These are phyloP conservation scores for Abrus pulchellus DNA, from an alignment of 306 rosid genomes.

Conservation along the genomic window DNA sequence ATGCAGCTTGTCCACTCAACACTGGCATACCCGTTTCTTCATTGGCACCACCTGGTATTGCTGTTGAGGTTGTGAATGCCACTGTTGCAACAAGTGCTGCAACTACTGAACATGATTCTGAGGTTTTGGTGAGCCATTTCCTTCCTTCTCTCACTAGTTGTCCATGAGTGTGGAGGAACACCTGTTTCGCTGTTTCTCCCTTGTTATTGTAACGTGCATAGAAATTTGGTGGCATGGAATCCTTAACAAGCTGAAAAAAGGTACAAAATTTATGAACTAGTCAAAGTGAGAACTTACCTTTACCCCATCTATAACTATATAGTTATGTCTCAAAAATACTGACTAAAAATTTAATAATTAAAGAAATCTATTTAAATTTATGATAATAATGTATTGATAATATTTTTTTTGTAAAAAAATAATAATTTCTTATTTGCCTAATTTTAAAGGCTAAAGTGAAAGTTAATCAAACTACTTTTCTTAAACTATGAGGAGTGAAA, in stretches of 20 bases:
- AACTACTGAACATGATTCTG: slow-evolving; percentile 58
- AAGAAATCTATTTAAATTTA: too few species aligned
- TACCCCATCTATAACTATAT: background rate
- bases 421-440: too few species aligned
- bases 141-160: slow-evolving; percentile 43
- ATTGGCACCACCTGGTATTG: slow-evolving; percentile 56
- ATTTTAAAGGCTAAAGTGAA: too few species aligned
- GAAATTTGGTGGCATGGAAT: slow-evolving; percentile 49
- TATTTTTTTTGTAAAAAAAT: too few species aligned
- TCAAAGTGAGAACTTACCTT: background rate
- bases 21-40: slow-evolving; percentile 41
- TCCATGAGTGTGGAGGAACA: slow-evolving; percentile 42
- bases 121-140: slow-evolving; percentile 55
- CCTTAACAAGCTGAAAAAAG: slow-evolving; percentile 46
- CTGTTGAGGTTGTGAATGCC: slow-evolving; percentile 57
- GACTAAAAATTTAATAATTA: too few species aligned
- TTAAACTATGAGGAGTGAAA: background rate
- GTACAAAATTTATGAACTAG: background rate
- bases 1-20: slow-evolving; percentile 37
- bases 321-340: too few species aligned
- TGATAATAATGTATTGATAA: too few species aligned
- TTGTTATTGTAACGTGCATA: slow-evolving; percentile 40
- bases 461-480: background rate
- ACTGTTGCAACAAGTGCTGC: slow-evolving; percentile 62
- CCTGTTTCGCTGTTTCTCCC: slow-evolving; percentile 48